phyloP scores from a whole-genome alignment of 2,329 filamentous ascomycete genomes.

The Geoglossum cookeanum region DNA sequence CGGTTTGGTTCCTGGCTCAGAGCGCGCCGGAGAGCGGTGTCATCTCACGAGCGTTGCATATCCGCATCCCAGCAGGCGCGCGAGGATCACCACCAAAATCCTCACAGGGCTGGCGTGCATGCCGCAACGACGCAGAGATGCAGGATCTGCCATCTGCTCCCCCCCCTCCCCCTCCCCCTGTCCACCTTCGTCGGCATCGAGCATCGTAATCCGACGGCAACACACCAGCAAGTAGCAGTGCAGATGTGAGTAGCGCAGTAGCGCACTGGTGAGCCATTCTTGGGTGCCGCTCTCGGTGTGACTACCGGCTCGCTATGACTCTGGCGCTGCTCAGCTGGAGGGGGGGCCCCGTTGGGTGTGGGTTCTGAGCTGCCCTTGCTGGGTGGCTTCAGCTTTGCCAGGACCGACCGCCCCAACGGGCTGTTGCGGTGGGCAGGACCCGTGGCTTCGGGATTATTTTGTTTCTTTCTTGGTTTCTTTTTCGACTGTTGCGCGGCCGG shows the following conservation, averaged over 20 bases:
- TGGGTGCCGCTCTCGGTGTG: background rate
- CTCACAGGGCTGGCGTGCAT: background rate
- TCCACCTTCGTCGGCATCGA: background rate
- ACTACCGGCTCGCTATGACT: slow-evolving; percentile 2
- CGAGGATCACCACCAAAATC: background rate
- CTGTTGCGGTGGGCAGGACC: background rate
- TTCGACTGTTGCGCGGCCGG: background rate
- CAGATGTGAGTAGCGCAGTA: background rate
- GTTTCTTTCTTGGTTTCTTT: background rate
- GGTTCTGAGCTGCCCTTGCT: background rate
- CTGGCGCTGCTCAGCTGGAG: background rate
- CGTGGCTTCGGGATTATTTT: background rate
- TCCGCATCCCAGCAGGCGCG: background rate
- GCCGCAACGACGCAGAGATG: background rate
- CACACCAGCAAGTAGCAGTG: background rate
- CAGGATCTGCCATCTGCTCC: background rate
- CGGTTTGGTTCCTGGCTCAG: too few species aligned
- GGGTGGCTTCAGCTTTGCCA: background rate
- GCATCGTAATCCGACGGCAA: background rate
- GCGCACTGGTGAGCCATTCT: background rate
- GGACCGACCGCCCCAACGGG: background rate
- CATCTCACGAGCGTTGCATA: background rate
- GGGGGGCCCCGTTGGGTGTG: background rate
- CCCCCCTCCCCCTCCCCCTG: background rate
- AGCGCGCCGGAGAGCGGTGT: background rate